Base-by-base conservation (phyloP, 257 asterid species). In the Penstemon davidsonii region DNA sequence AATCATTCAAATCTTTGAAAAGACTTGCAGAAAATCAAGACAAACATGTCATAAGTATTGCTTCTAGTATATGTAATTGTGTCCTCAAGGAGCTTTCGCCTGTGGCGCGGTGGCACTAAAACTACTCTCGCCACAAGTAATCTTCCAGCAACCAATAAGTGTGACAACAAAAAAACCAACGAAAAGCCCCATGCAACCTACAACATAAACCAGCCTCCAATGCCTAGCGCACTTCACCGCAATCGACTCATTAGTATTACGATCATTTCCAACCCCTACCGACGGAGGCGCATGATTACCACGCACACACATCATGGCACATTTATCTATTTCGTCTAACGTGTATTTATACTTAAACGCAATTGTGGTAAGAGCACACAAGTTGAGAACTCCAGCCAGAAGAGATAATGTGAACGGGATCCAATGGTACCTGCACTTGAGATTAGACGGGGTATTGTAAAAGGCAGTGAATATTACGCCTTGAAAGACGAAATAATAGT, bases 371-470 rank as follows among this genome's bases (percentile, higher is more conserved):
- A 78, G 69, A 36, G 70, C 62, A 64, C 62, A 60, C 19, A 75
- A 33, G 10, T 75, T 75, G 42, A 74, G 72, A 9, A 60, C 5
- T 0, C 81, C 84, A 3, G 78, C 78, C 4, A 72, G 39, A 12
- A 44, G 8, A 5, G 81, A 72, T 4, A 72, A 72, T 4, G 68
- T 12, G 0, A 79, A 6, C 1, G 81, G 78, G 12, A 72, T 7
- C 81, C 81, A 75, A 42, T 38, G 67, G 67, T 72, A 64, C 41
- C 46, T 9, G 73, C 84, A 79, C 59, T 75, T 79, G 67, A 61
- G n/a, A 8, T 38, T 37, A 6, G 78, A 66, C 5, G 81, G 50
- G 19, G 25, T 15, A 37, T 52, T 66, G 68, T 67, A 79, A 51
- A 79, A 67, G 1, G 76, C 75, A 11, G 83, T 72, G 62, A 79